phyloP scores from a whole-genome alignment of 2,329 filamentous ascomycete genomes.

The Fusarium falciforme region DNA sequence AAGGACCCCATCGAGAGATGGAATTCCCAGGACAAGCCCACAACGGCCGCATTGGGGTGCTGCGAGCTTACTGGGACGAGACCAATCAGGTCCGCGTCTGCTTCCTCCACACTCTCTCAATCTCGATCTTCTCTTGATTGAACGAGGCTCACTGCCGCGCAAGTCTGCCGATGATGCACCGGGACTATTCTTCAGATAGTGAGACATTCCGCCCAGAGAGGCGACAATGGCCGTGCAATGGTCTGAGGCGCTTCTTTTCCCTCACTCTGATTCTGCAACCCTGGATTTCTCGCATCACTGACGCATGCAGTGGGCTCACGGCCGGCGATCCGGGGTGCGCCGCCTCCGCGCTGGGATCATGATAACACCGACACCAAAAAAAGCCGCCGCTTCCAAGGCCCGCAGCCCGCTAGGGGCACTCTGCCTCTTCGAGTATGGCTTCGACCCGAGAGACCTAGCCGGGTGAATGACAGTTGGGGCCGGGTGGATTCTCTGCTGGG shows the following conservation, averaged over 20 bases:
- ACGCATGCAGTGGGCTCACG: constrained; percentile 37
- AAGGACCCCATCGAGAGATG: constrained; percentile 28
- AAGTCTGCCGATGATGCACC: constrained; percentile 16
- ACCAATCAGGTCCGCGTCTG: constrained; percentile 33
- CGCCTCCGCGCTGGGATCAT: constrained; percentile 31
- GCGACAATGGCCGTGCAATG: constrained; percentile 11
- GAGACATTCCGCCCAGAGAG: constrained; percentile 27
- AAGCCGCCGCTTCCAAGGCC: constrained; percentile 23
- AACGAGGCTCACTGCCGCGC: constrained; percentile 27
- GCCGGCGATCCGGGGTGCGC: constrained; percentile 42
- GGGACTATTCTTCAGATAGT: constrained; percentile 1
- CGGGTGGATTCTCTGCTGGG: constrained; percentile 24
- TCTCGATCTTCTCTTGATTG: constrained; percentile 38
- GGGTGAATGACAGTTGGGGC: constrained; percentile 40
- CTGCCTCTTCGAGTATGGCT: constrained; percentile 31
- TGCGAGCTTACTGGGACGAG: constrained; percentile 33
- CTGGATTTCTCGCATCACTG: constrained; percentile 38
- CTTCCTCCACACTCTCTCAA: constrained; percentile 37
- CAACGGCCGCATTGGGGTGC: constrained; percentile 26
- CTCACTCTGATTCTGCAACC: constrained; percentile 21
- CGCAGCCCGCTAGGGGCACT: constrained; percentile 22
- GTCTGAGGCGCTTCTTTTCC: constrained; percentile 7
- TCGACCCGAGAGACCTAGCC: constrained; percentile 27
- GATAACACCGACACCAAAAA: constrained; percentile 26
- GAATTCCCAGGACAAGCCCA: constrained; percentile 25